phyloP scores from a whole-genome alignment of 805 yeast genomes.

The Ogataea minuta region DNA sequence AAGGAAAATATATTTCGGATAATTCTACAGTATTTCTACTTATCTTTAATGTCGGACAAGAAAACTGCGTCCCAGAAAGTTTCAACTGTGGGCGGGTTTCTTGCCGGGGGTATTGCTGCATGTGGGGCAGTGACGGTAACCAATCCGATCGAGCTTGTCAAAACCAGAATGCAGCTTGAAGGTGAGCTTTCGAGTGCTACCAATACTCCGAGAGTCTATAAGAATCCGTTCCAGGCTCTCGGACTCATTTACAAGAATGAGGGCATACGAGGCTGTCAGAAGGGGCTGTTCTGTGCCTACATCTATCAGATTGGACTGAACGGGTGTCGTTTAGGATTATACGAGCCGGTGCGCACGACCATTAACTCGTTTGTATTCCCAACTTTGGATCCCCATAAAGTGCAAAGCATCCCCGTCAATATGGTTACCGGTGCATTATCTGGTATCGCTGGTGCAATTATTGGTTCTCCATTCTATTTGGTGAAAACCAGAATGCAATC shows the following conservation, averaged over 20 bases:
- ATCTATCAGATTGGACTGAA: constrained; percentile 86
- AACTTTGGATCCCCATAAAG: constrained; percentile 43
- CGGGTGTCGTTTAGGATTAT: constrained; percentile 92
- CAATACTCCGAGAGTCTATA: constrained; percentile 55
- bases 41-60: constrained; percentile 19
- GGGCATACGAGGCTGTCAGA: constrained; percentile 84
- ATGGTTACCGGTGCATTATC: constrained; percentile 77
- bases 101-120: constrained; percentile 93
- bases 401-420: constrained; percentile 57
- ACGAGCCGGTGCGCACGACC: constrained; percentile 76
- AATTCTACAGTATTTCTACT: background rate
- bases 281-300: constrained; percentile 87
- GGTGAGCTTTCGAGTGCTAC: constrained; percentile 73
- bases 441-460: constrained; percentile 84
- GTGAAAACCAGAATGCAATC: constrained; percentile 97
- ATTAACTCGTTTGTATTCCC: constrained; percentile 58
- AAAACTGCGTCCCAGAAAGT: constrained; percentile 57
- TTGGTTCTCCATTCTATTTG: constrained; percentile 90
- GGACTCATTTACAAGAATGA: constrained; percentile 69
- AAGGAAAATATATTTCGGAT: background rate
- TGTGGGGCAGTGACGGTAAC: constrained; percentile 98
- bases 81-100: constrained; percentile 71
- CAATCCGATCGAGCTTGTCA: constrained; percentile 91
- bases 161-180: constrained; percentile 94
- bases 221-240: constrained; percentile 84